Percentiles rank a stretch among this genome's conserved stretches.
phyloP scores from a whole-genome alignment of 352 stramenopile genomes.

The Pythium graminicola region DNA sequence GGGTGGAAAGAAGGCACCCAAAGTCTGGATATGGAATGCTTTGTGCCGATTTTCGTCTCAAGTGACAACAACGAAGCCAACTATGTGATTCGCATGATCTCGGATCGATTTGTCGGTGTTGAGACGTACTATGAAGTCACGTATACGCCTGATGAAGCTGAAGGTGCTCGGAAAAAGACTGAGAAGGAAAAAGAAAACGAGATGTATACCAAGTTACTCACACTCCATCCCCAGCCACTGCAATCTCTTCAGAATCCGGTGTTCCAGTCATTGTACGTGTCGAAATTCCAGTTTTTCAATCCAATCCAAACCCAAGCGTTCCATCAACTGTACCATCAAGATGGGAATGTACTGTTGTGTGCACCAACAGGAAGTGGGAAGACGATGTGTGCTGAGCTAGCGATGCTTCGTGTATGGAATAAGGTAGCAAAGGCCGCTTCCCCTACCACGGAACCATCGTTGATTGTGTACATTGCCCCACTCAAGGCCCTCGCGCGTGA shows the following conservation, averaged over 20 bases:
- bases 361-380: slow-evolving; percentile 95
- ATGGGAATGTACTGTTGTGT: slow-evolving; percentile 94
- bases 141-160: slow-evolving; percentile 40
- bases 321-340: slow-evolving; percentile 93
- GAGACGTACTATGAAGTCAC: slow-evolving; percentile 83
- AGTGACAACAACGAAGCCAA: slow-evolving; percentile 69
- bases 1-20: slow-evolving; percentile 58
- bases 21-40: slow-evolving; percentile 90
- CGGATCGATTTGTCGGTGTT: slow-evolving; percentile 95
- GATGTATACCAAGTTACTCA: slow-evolving; percentile 87
- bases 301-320: slow-evolving; percentile 98
- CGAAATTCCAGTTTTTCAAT: slow-evolving; percentile 94
- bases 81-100: slow-evolving; percentile 95
- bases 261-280: slow-evolving; percentile 50
- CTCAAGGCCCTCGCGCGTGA: slow-evolving; percentile 73
- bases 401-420: slow-evolving; percentile 91
- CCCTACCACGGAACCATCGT: slow-evolving; percentile 50
- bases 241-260: slow-evolving; percentile 79
- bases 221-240: slow-evolving; percentile 93
- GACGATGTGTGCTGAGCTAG: slow-evolving; percentile 92
- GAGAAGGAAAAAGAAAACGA: slow-evolving; percentile 64
- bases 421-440: slow-evolving; percentile 45
- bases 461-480: slow-evolving; percentile 93
- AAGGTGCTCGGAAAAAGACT: slow-evolving; percentile 21
- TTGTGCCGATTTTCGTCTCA: slow-evolving; percentile 94